These are phyloP conservation scores for Plasmodium gaboni DNA, from an alignment of 169 alveolate species.

Conservation along the genomic window DNA sequence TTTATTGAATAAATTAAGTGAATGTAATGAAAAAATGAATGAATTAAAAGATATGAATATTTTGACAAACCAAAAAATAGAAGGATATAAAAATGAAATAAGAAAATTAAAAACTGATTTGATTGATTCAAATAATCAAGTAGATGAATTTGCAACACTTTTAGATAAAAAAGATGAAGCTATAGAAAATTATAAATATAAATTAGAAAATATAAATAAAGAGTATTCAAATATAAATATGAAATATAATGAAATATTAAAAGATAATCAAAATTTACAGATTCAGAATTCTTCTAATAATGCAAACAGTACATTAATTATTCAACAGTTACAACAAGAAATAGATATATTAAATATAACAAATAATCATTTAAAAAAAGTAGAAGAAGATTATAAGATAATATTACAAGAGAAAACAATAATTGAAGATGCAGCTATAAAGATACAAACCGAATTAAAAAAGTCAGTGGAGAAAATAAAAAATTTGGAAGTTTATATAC, in stretches of 20 bases:
- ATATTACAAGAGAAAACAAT: slow-evolving; percentile 69
- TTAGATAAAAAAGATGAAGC: slow-evolving; percentile 68
- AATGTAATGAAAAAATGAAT: slow-evolving; percentile 61
- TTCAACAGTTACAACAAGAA: slow-evolving; percentile 75
- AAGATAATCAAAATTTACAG: slow-evolving; percentile 64
- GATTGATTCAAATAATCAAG: slow-evolving; percentile 66
- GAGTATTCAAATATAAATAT: slow-evolving; percentile 33
- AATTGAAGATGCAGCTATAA: slow-evolving; percentile 75
- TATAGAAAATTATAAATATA: slow-evolving; percentile 45
- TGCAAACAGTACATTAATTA: slow-evolving; percentile 55
- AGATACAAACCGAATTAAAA: slow-evolving; percentile 73
- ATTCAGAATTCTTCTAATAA: slow-evolving; percentile 42
- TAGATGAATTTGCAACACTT: slow-evolving; percentile 67
- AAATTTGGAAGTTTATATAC: slow-evolving; percentile 58
- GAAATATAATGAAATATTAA: slow-evolving; percentile 52
- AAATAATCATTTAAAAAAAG: slow-evolving; percentile 57
- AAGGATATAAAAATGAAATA: slow-evolving; percentile 63
- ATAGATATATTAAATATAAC: slow-evolving; percentile 43
- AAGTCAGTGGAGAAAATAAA: slow-evolving; percentile 72
- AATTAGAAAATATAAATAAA: slow-evolving; percentile 37
- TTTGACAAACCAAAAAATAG: slow-evolving; percentile 32
- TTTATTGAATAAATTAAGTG: slow-evolving; percentile 59
- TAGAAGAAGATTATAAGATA: slow-evolving; percentile 68
- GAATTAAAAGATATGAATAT: slow-evolving; percentile 57
- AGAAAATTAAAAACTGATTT: slow-evolving; percentile 56